Base-by-base conservation (phyloP, 441 rosid species). In the Dalechampia spathulata region DNA sequence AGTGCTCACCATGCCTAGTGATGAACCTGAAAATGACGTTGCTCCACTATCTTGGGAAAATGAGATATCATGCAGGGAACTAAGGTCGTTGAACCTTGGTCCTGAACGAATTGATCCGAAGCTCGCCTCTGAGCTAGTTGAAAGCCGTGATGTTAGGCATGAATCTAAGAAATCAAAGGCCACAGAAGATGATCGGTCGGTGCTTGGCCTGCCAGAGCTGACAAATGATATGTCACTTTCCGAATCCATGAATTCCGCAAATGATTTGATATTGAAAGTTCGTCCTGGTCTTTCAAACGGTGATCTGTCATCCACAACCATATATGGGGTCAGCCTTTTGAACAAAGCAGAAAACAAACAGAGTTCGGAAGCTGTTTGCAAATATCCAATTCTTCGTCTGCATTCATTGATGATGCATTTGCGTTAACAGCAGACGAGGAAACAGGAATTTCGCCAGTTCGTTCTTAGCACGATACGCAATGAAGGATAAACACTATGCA, bases 191-290 rank as follows among this genome's bases (percentile, higher is more conserved):
- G 67, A 25, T 20, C 70, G 73, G 20, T 88, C 90, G 5, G 81
- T 77, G 83, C 97, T 92, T 46, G 94, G 82, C 65, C 95, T 64
- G 22, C 73, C 80, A 0, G 96, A 86, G 79, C 83, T 85, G 48
- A 87, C 75, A 63, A 81, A 83, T 32, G 96, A 81, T 67, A 90
- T 79, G 54, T 93, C 96, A 6, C 80, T 67, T n/a, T 85, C 95
- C 3, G 80, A 28, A 50, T 92, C 99, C 52, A 79, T 55, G 27
- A 79, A 70, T 47, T 85, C 87, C 10, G 46, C 57, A 7, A 69
- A 72, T 23, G 82, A 57, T 62, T 72, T 81, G 36, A 51, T 58
- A 25, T 56, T 30, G 22, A 60, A 41, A 26, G 61, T 68, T 60
- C 64, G 48, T 20, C 77, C 67, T 54, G 56, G 62, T 68, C 73